phyloP scores from a whole-genome alignment of 1,284 basidiomycete species.

The Ganoderma leucocontextum region DNA sequence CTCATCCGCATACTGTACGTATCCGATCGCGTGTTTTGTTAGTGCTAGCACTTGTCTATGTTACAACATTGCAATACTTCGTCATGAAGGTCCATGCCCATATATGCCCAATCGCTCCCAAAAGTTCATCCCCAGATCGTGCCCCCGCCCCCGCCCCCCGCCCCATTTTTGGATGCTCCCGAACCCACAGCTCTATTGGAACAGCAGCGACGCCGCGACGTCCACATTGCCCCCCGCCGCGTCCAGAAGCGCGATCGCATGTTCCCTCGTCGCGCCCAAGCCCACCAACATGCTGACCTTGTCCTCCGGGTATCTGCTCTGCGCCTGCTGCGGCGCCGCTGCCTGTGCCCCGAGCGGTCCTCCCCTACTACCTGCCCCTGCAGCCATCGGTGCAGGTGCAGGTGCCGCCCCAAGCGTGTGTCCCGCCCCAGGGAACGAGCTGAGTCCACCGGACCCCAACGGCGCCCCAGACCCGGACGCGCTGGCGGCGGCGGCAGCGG shows the following conservation, averaged over 20 bases:
- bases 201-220: constrained; percentile 88
- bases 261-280: constrained; percentile 78
- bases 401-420: constrained; percentile 56
- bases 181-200: constrained; percentile 49
- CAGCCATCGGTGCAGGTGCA: constrained; percentile 41
- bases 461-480: constrained; percentile 26
- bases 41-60: neutral
- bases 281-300: constrained; percentile 68
- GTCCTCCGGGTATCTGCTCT: constrained; percentile 55
- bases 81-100: neutral
- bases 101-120: neutral
- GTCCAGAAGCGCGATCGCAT: constrained; percentile 80
- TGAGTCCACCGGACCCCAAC: neutral
- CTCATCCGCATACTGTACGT: too few species aligned
- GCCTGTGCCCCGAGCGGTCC: constrained; percentile 25
- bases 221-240: constrained; percentile 90
- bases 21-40: neutral
- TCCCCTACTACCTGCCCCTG: constrained; percentile 22
- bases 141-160: neutral
- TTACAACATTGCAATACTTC: neutral
- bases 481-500: constrained; percentile 29
- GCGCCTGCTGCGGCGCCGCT: constrained; percentile 22
- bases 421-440: constrained; percentile 69
- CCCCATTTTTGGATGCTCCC: too few species aligned
- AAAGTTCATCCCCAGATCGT: neutral